phyloP scores from a whole-genome alignment of 192 early-diverging fungal species.

The Lobulomyces angularis region DNA sequence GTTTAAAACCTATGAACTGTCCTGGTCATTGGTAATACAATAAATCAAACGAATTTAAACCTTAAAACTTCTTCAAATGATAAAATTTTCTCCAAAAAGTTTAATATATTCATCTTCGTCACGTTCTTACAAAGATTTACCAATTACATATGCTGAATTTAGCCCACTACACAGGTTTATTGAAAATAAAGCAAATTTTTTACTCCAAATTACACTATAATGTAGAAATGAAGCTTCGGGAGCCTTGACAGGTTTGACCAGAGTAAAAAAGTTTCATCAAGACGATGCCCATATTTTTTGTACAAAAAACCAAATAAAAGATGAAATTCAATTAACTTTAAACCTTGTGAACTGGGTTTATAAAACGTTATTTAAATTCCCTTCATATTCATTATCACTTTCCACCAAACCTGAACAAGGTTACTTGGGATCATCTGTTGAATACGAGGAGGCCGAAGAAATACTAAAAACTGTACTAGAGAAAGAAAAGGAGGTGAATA shows the following conservation, averaged over 20 bases:
- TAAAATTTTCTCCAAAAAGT: too few relatives aligned
- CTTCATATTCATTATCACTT: constrained; percentile 60
- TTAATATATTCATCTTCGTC: too few relatives aligned
- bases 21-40: constrained; percentile 91
- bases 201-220: constrained; percentile 4
- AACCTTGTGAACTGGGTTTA: constrained; percentile 70
- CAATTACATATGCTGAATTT: constrained; percentile 82
- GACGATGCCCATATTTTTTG: constrained; percentile 98
- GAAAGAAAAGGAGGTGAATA: constrained; percentile 45
- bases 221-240: constrained; percentile 80
- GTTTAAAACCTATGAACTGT: constrained; percentile 98
- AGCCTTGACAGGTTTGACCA: constrained; percentile 75
- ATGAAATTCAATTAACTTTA: constrained; percentile 69
- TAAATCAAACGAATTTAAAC: constrained; percentile 54
- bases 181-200: constrained; percentile 6
- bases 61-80: too few relatives aligned
- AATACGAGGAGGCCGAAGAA: constrained; percentile 73
- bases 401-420: constrained; percentile 66
- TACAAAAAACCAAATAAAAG: constrained; percentile 57
- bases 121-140: constrained; percentile 78
- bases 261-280: constrained; percentile 90
- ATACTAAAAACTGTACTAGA: constrained; percentile 60
- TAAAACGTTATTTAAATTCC: constrained; percentile 56
- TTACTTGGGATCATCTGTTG: constrained; percentile 55
- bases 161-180: constrained; percentile 76